Base-by-base conservation (phyloP, 192 early-diverging fungal genomes). In the Jimgerdemannia lactiflua region DNA sequence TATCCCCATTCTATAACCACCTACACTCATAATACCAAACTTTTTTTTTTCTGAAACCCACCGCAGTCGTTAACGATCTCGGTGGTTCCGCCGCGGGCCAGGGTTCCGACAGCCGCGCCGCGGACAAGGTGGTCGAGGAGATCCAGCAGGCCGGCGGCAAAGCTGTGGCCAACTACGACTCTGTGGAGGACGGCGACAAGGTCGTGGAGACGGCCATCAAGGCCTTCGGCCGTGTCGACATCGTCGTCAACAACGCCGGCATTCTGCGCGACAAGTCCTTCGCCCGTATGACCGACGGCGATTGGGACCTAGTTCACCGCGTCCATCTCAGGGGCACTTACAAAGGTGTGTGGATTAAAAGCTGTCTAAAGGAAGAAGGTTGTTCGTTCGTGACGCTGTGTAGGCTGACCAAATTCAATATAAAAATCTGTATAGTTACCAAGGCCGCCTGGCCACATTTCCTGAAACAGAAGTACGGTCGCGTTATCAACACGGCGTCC, bases 361-460 rank as follows among this genome's bases (percentile, higher is more conserved):
- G 29, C 29, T 29, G 29, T 29, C 29, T 29, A 29, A 29, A 29
- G 29, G 29, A 29, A 29, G 29, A 29, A 29, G 29, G 29, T 29
- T 29, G 49, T 59, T 59, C 49, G 49, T 59, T 59, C 8, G 6
- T 14, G 8, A 59, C 2, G 49, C 8, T 59, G 14, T 59, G 49
- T 59, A 14, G 49, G 14, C 8, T 59, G 49, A 59, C 49, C 14
- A 14, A 59, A 59, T 59, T 43, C 42, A 44, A 29, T 20, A 39
- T 73, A 29, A 4, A 14, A 20, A 3, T 49, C 4, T 73, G 9
- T 63, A 1, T 2, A 73, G 93, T 95, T 69, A 89, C 87, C 78
- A 93, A 92, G 86, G 97, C 97, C n/a, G 96, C 95, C 42, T 99
- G 96, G 96, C 95, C 96, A 71, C 86, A 95, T 82, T 92, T 98